Evolutionary conservation across 176 grass and related monocot species (phyloP).

Genomic region (Triticum timopheevii): DNA sequence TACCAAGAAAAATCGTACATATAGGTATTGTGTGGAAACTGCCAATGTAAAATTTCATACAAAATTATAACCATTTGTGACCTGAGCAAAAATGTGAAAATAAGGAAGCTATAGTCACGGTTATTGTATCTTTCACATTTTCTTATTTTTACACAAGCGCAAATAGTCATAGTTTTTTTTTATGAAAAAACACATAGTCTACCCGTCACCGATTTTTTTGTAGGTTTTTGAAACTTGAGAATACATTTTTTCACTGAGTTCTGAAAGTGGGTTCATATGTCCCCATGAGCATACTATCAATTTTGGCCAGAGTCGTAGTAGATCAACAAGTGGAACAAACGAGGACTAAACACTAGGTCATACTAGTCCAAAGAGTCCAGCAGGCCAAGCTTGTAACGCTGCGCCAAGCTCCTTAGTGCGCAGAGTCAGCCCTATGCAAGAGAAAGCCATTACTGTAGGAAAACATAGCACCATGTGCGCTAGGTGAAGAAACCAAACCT

Average conservation of each 20-base stretch:
- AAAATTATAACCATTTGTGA: background rate
- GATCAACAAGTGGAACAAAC: conserved; percentile 37
- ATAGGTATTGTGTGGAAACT: too few species aligned
- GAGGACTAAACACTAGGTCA: conserved; percentile 40
- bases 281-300: background rate
- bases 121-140: background rate
- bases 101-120: background rate
- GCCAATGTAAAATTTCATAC: background rate
- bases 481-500: conserved; percentile 44
- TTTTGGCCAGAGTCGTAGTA: conserved; percentile 18
- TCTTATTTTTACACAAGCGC: background rate
- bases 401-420: conserved; percentile 74
- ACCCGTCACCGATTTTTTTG: background rate
- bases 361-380: conserved; percentile 89
- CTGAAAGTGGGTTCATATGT: background rate
- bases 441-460: conserved; percentile 14
- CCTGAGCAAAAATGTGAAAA: background rate
- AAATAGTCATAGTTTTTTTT: background rate
- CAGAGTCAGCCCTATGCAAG: conserved; percentile 69
- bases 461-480: background rate
- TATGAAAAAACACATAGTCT: background rate
- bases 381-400: conserved; percentile 85
- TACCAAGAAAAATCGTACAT: too few species aligned
- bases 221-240: background rate
- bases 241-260: background rate